Base-by-base conservation (phyloP, 2,329 filamentous ascomycete genomes). In the Trichoderma cornu-damae region DNA sequence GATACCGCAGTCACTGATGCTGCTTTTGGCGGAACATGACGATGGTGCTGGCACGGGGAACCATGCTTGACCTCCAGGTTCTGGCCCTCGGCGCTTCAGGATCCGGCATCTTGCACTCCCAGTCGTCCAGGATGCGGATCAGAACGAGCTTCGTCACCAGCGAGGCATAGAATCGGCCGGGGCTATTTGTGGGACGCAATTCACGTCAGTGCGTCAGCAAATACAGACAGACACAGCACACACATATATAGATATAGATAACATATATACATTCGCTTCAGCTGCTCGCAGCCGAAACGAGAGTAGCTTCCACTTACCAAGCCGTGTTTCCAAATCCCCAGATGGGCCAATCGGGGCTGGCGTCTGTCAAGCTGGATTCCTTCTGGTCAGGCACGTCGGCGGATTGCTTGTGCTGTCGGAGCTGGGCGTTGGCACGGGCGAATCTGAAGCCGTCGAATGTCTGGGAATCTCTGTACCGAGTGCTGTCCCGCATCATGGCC, bases 381-480 rank as follows among this genome's bases (percentile, higher is more conserved):
- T 47, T 16, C 32, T 32, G 22, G 12, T 30, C 16, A 55, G 42
- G 16, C 7, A 47, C 24, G 2, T 47, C 6, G 1, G 6, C 9
- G 9, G 20, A 37, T 20, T 37, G 51, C 32, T 30, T 14, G 2
- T n/a, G 51, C 20, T 32, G 52, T 16, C 32, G 52, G 2, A 16
- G 11, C 14, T 12, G 11, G 12, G 24, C 43, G 22, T 55, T 55
- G 30, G 32, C 12, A 6, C 43, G 42, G 11, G 40, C 56, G 11
- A 58, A 60, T n/a, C 54, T 35, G 28, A 60, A 57, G 38, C 58
- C 54, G 9, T 58, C 54, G 24, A 58, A 60, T 1, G 16, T 14
- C 6, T 47, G 37, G n/a, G 58, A n/a, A 9, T 53, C 35, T 12
- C 16, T 18, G 26, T 60, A 58, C 12, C 46, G 30, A 7, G 24